Percentiles rank a stretch among this genome's conserved stretches.
Conservation (phyloP, 108 stramenopile species). For the Halocafeteria seosinensis region DNA sequence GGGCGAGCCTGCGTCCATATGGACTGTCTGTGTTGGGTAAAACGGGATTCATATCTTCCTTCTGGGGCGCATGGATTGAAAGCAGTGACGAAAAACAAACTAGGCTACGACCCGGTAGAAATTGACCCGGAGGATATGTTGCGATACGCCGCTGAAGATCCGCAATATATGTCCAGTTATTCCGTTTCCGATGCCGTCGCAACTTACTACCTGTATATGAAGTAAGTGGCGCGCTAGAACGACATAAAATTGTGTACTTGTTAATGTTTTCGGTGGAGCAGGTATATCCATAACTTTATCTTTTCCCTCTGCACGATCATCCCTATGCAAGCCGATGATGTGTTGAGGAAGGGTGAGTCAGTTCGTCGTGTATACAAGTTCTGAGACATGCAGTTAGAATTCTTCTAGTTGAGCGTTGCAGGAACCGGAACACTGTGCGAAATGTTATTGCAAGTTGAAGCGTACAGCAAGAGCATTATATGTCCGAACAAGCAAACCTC, state of each 20-base stretch:
- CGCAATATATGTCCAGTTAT: conserved; percentile 88
- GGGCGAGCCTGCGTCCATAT: conserved; percentile 58
- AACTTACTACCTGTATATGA: conserved; percentile 86
- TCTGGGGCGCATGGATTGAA: conserved; percentile 91
- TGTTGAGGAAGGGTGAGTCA: conserved; percentile 83
- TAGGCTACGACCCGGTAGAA: conserved; percentile 94
- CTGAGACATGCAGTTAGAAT: neutral
- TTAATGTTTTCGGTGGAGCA: too few species aligned
- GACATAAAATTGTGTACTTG: too few species aligned
- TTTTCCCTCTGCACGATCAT: conserved; percentile 94
- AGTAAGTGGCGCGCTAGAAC: too few species aligned
- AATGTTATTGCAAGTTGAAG: conserved; percentile 87
- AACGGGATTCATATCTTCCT: conserved; percentile 92
- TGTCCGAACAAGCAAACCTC: conserved; percentile 95
- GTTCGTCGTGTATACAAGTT: conserved; percentile 21
- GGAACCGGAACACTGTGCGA: conserved; percentile 86
- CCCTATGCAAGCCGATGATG: conserved; percentile 94
- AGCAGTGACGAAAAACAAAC: conserved; percentile 92
- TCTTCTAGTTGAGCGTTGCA: conserved; percentile 14
- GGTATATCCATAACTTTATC: conserved; percentile 96
- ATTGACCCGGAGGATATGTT: conserved; percentile 99
- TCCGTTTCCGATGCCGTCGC: conserved; percentile 97
- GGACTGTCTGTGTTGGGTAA: conserved; percentile 94
- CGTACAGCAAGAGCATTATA: conserved; percentile 65
- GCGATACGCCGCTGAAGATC: conserved; percentile 64